Percentiles rank a stretch among this genome's conserved stretches.
phyloP scores from a whole-genome alignment of 306 rosid species.

The Abrus precatorius region DNA sequence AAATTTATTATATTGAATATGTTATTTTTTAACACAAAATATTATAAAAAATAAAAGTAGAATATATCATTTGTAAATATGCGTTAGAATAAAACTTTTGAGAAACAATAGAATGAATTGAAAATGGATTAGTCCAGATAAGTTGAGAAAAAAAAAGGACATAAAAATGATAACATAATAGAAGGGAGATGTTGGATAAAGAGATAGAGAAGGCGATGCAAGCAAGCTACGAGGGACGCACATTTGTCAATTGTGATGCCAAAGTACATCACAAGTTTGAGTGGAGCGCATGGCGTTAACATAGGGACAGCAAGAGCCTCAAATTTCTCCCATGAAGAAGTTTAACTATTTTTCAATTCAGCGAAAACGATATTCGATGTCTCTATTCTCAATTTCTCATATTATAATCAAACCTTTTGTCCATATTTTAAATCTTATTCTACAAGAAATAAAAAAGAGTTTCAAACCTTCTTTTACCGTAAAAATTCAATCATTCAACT shows the following conservation, averaged over 20 bases:
- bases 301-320: conserved; percentile 51
- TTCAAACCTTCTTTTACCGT: too few relatives aligned
- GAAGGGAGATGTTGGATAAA: not conserved
- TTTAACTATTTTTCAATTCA: conserved; percentile 35
- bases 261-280: conserved; percentile 33
- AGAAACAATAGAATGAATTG: too few relatives aligned
- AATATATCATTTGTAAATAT: too few relatives aligned
- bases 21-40: too few relatives aligned
- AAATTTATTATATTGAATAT: too few relatives aligned
- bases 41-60: too few relatives aligned
- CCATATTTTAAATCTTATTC: too few relatives aligned
- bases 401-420: too few relatives aligned
- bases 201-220: conserved; percentile 1
- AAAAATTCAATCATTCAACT: too few relatives aligned
- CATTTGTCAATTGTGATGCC: conserved; percentile 48
- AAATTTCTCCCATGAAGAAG: conserved; percentile 53
- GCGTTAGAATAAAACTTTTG: too few relatives aligned
- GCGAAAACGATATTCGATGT: conserved; percentile 51
- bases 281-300: conserved; percentile 41
- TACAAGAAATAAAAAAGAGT: too few relatives aligned
- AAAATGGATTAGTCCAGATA: too few relatives aligned
- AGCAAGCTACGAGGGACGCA: conserved; percentile 34
- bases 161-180: not conserved
- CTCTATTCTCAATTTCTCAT: conserved; percentile 26
- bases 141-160: not conserved